Conservation (phyloP, 495 filamentous ascomycete genomes). For the Penicillium maclennaniae region DNA sequence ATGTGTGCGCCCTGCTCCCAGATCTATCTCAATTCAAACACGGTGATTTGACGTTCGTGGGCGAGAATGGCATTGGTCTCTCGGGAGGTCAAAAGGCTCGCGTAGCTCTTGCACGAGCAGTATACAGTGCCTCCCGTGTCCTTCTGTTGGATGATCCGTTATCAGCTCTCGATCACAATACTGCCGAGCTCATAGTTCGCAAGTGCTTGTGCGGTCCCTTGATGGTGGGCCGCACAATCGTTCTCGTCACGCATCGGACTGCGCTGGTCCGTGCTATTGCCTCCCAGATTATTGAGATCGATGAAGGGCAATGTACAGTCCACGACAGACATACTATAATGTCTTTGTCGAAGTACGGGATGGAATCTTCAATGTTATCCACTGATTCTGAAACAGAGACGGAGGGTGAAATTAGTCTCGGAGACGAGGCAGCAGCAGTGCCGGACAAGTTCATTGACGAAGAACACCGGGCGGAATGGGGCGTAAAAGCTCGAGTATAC, state of each 20-base stretch:
- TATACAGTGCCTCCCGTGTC: constrained; percentile 63
- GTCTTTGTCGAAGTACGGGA: constrained; percentile 15
- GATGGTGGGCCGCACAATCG: constrained; percentile 55
- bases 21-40: constrained; percentile 62
- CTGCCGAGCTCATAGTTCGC: constrained; percentile 65
- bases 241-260: constrained; percentile 77
- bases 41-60: constrained; percentile 67
- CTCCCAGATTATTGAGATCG: constrained; percentile 63
- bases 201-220: constrained; percentile 65
- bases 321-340: constrained; percentile 37
- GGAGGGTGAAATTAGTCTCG: constrained; percentile 31
- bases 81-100: constrained; percentile 70
- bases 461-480: constrained; percentile 70
- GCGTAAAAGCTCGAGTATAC: constrained; percentile 69
- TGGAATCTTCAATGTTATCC: constrained; percentile 12
- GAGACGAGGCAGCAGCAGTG: constrained; percentile 47
- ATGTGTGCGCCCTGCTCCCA: constrained; percentile 59
- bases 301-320: constrained; percentile 49
- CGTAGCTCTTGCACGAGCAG: constrained; percentile 63
- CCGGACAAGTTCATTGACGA: constrained; percentile 81
- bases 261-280: constrained; percentile 64
- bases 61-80: constrained; percentile 65
- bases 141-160: constrained; percentile 69
- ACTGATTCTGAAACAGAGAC: constrained; percentile 30
- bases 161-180: constrained; percentile 68